Evolutionary conservation across 2,329 filamentous ascomycete genomes (phyloP).

Genomic region (Penicillium decumbens): DNA sequence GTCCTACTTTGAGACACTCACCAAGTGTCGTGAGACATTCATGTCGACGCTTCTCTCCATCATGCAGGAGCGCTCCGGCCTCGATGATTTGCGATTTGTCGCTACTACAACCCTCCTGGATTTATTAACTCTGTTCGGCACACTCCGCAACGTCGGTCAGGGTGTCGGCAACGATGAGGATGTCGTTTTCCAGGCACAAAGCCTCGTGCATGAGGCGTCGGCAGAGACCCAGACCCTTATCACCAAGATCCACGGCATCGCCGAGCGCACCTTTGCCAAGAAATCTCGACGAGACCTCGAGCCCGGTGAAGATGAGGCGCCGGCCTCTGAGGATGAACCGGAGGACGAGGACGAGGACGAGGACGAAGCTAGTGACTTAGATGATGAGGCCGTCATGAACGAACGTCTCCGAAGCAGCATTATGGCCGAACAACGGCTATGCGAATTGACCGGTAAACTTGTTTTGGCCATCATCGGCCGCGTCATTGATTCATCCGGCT

Average conservation of each 20-base stretch:
- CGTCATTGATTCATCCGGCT: conserved; percentile 63
- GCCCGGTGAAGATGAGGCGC: conserved; percentile 64
- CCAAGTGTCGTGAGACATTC: conserved; percentile 55
- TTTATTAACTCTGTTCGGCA: conserved; percentile 72
- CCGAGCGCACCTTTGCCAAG: conserved; percentile 74
- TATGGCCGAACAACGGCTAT: conserved; percentile 77
- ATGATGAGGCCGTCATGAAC: conserved; percentile 36
- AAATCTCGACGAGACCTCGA: conserved; percentile 49
- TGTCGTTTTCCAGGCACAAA: conserved; percentile 53
- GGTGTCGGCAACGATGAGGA: conserved; percentile 41
- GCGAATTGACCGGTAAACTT: conserved; percentile 77
- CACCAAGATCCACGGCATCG: conserved; percentile 68
- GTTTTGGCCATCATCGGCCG: conserved; percentile 73
- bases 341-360: conserved; percentile 46
- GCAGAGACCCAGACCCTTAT: conserved; percentile 61
- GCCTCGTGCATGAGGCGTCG: conserved; percentile 65
- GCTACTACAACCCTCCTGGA: conserved; percentile 76
- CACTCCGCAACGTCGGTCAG: conserved; percentile 54
- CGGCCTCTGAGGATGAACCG: conserved; percentile 59
- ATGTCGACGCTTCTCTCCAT: conserved; percentile 47
- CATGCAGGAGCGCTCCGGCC: conserved; percentile 48
- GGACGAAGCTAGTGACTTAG: conserved; percentile 29
- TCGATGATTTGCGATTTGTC: conserved; percentile 73
- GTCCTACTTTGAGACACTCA: conserved; percentile 64
- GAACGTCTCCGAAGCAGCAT: conserved; percentile 62